Evolutionary conservation across 768 basidiomycete genomes (phyloP), one percentile per base, ranked within the genome.

Genomic region (Lactifluus hygrophoroides): DNA sequence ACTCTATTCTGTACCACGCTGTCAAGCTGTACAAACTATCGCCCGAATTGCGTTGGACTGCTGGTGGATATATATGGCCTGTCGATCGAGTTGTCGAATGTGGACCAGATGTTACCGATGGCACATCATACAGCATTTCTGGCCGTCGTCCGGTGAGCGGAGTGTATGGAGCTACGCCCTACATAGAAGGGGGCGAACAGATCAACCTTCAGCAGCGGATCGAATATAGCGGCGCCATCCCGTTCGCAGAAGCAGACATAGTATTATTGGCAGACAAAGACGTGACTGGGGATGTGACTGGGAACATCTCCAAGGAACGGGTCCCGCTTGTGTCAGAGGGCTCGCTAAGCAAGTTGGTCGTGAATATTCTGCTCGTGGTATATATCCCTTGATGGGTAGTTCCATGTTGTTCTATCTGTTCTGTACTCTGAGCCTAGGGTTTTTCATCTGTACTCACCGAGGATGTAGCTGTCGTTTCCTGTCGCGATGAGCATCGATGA

Each of bases 11-110:
- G 8, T 89, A 88, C 68, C 85, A 88, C 51, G 85, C 88, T 3
- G 72, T 90, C 68, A 88, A 86, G 69, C 69, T 85, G 38, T 88
- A 83, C 75, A 89, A 89, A 59, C 80, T 91, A 46, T 69, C 73
- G 1, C 86, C 87, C 0, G 86, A 86, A 60, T 76, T 91, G 1
- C 86, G 86, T 58, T 91, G 87, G 85, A 82, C 84, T 17, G 89
- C 90, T 32, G 88, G 88, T 2, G 88, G 88, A 19, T 90, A 86
- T 68, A 76, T 91, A 60, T 91, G 90, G 89, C 83, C 88, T 0
- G 75, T 81, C 25, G 85, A 87, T 65, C 80, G 80, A 51, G 78
- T 80, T 0, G 84, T 90, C 19, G 86, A 90, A 65, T 77, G 80
- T 32, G 57, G 61, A 55, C 76, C 76, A 38, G 74, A 73, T 51